phyloP scores from a whole-genome alignment of 176 grass and related monocot genomes.

The Alopecurus myosuroides region DNA sequence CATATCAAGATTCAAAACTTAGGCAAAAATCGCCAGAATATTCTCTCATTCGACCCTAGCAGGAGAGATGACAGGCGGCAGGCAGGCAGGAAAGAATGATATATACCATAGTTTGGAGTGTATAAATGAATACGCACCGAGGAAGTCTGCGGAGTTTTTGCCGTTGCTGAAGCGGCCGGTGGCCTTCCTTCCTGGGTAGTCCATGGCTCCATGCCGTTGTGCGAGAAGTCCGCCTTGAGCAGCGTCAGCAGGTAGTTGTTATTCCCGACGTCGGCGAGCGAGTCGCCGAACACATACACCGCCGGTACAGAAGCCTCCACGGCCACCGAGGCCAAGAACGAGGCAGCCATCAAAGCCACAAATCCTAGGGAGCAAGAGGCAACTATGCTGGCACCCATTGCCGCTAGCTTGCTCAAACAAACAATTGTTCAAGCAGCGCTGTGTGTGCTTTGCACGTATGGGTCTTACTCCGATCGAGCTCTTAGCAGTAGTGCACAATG shows the following conservation, averaged over 20 bases:
- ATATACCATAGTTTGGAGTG: neutral
- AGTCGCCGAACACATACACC: constrained; percentile 86
- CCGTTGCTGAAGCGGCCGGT: constrained; percentile 92
- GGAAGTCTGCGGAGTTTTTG: constrained; percentile 77
- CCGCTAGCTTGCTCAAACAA: neutral
- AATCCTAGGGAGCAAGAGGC: neutral
- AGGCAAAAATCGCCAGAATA: neutral
- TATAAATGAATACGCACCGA: constrained; percentile 35
- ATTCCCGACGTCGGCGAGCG: constrained; percentile 84
- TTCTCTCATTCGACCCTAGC: neutral
- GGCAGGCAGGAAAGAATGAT: neutral
- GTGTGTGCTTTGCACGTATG: neutral
- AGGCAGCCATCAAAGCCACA: neutral
- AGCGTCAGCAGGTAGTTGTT: constrained; percentile 76
- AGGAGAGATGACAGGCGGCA: neutral
- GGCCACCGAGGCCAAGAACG: neutral
- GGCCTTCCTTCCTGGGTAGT: constrained; percentile 59
- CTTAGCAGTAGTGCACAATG: neutral
- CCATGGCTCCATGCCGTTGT: constrained; percentile 93
- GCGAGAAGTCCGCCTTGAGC: constrained; percentile 74
- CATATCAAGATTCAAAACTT: neutral
- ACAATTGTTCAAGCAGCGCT: neutral
- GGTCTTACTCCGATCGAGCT: no score
- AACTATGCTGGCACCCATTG: neutral
- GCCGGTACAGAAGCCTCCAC: constrained; percentile 27